These are phyloP conservation scores for Incumbomyces lentus DNA, from an alignment of 2,329 filamentous ascomycete species.

Conservation along the genomic window DNA sequence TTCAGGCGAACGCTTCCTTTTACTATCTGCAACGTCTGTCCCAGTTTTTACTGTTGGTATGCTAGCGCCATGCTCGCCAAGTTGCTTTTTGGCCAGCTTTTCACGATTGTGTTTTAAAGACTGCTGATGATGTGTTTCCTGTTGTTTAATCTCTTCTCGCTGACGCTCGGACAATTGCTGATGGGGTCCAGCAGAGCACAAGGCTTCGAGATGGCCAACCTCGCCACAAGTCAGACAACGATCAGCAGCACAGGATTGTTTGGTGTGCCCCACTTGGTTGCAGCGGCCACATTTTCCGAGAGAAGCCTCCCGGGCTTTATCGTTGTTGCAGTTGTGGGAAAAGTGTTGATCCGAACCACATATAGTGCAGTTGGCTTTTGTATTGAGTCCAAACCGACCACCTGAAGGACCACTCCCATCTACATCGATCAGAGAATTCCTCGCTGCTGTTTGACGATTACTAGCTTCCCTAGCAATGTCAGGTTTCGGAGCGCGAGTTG, in stretches of 20 bases:
- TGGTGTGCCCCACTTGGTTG: slow-evolving; percentile 29
- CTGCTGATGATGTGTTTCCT: slow-evolving; percentile 29
- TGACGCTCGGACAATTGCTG: slow-evolving; percentile 28
- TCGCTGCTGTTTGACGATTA: neutral
- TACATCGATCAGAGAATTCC: neutral
- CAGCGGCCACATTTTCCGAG: slow-evolving; percentile 35
- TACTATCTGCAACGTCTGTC: slow-evolving; percentile 3
- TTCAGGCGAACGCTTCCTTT: slow-evolving; percentile 16
- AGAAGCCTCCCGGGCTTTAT: slow-evolving; percentile 29
- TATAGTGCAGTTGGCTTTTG: slow-evolving; percentile 31
- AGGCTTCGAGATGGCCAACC: slow-evolving; percentile 30
- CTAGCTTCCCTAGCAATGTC: neutral
- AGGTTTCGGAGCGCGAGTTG: no score
- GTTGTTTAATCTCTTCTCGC: slow-evolving; percentile 26
- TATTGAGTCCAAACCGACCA: slow-evolving; percentile 33
- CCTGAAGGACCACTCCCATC: slow-evolving; percentile 29
- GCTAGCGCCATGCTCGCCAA: slow-evolving; percentile 35
- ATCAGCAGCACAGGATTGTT: slow-evolving; percentile 28
- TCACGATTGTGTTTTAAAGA: slow-evolving; percentile 28
- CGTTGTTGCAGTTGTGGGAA: slow-evolving; percentile 36
- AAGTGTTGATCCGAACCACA: slow-evolving; percentile 38
- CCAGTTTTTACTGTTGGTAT: slow-evolving; percentile 27
- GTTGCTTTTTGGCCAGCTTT: slow-evolving; percentile 31
- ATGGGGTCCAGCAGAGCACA: slow-evolving; percentile 25
- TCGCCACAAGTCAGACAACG: slow-evolving; percentile 36